Percentiles rank a stretch among this genome's conserved stretches.
Conservation (phyloP, 2,329 filamentous ascomycete genomes). For the Fusarium succisae region DNA sequence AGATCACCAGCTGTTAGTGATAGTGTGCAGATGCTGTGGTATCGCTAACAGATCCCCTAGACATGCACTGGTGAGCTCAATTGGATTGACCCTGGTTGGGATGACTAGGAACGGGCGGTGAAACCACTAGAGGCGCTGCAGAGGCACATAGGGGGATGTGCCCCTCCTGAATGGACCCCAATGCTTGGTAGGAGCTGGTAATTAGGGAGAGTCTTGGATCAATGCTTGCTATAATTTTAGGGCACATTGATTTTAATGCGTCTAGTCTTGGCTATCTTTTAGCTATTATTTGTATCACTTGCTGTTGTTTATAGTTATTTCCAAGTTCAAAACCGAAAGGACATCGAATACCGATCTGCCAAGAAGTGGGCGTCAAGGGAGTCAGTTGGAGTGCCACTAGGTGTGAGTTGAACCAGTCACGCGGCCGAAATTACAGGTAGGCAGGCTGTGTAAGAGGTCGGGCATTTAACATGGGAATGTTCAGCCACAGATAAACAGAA, state of each 20-base stretch:
- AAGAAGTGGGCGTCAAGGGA: constrained; percentile 15
- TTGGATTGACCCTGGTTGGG: constrained; percentile 19
- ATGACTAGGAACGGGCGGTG: constrained; percentile 31
- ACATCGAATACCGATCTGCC: constrained; percentile 15
- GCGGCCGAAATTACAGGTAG: constrained; percentile 14
- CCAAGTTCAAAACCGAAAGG: not conserved
- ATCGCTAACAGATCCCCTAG: constrained; percentile 18
- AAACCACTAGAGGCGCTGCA: constrained; percentile 30
- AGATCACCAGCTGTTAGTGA: constrained; percentile 24
- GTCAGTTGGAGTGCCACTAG: constrained; percentile 18
- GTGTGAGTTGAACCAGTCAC: constrained; percentile 12
- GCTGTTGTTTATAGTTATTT: not conserved
- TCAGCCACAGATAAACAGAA: constrained; percentile 2
- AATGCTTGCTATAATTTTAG: constrained; percentile 13
- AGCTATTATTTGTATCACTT: not conserved
- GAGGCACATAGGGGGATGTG: constrained; percentile 26
- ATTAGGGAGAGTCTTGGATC: not conserved
- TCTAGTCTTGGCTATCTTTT: not conserved
- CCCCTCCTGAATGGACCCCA: constrained; percentile 29
- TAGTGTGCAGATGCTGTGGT: not conserved
- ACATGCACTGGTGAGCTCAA: constrained; percentile 1
- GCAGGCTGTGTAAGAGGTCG: constrained; percentile 19
- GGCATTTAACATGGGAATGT: not conserved
- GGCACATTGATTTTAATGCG: not conserved
- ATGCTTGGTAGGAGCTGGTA: constrained; percentile 7